A percentile compares a stretch with the other conserved stretches of the same genome.
Evolutionary conservation across 2,329 filamentous ascomycete genomes (phyloP).

Genomic region (Fusarium bactridioides): DNA sequence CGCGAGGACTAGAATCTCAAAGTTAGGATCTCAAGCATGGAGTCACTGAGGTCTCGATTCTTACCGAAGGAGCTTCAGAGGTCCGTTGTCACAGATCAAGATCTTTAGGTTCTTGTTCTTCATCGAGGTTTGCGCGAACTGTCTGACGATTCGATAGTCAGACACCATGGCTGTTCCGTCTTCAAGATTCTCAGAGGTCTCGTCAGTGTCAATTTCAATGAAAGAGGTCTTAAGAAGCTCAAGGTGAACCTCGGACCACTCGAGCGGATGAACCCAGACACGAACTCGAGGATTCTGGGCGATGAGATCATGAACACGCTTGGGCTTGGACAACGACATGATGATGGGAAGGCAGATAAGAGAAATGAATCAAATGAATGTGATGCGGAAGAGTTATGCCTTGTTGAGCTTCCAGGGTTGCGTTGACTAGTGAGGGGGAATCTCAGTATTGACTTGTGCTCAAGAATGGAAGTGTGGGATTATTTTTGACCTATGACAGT

Average conservation of each 20-base stretch:
- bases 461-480: not conserved
- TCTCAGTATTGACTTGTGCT: not conserved
- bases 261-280: conserved; percentile 35
- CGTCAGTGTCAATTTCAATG: not conserved
- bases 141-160: conserved; percentile 26
- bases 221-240: conserved; percentile 29
- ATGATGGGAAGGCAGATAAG: not conserved
- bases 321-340: conserved; percentile 9
- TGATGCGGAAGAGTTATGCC: not conserved
- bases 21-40: not conserved
- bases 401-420: not conserved
- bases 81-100: conserved; percentile 30
- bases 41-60: not conserved
- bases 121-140: conserved; percentile 31
- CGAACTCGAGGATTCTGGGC: conserved; percentile 38
- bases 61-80: conserved; percentile 33
- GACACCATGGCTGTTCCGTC: not conserved
- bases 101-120: conserved; percentile 34
- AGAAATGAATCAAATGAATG: not conserved
- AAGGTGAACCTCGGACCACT: conserved; percentile 35
- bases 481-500: not conserved
- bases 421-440: not conserved
- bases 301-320: conserved; percentile 29
- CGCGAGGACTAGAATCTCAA: conserved; percentile 24
- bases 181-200: not conserved